phyloP scores from a whole-genome alignment of 2,329 filamentous ascomycete species.

The Stachybotrys elegans region DNA sequence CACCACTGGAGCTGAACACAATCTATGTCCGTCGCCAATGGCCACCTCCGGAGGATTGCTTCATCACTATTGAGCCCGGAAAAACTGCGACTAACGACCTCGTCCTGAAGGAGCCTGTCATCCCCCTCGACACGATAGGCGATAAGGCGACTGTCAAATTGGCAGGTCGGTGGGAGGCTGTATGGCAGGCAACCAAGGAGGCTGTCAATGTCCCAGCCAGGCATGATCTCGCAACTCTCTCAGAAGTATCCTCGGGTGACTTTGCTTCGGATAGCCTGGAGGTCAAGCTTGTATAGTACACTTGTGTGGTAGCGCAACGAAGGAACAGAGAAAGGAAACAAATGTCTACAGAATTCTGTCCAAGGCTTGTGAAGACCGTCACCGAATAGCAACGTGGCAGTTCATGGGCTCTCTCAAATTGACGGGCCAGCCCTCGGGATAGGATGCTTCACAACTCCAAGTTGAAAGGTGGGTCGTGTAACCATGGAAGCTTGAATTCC shows the following conservation, averaged over 20 bases:
- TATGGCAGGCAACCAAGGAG: constrained; percentile 20
- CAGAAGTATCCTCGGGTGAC: constrained; percentile 14
- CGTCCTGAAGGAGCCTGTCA: constrained; percentile 28
- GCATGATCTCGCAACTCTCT: constrained; percentile 11
- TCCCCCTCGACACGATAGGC: constrained; percentile 28
- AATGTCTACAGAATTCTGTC: not conserved
- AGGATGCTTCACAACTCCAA: too few relatives aligned
- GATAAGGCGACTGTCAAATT: constrained; percentile 25
- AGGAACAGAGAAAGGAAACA: not conserved
- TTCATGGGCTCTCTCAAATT: too few relatives aligned
- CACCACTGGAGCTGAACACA: constrained; percentile 29
- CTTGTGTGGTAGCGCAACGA: not conserved
- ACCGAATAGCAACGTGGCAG: too few relatives aligned
- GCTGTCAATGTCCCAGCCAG: constrained; percentile 14
- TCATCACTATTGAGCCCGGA: constrained; percentile 34
- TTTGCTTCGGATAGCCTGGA: constrained; percentile 16
- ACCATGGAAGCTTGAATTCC: too few relatives aligned
- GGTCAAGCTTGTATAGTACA: constrained; percentile 7
- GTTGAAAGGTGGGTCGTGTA: too few relatives aligned
- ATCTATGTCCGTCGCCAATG: constrained; percentile 33
- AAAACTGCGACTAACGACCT: constrained; percentile 27
- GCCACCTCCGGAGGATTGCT: constrained; percentile 32
- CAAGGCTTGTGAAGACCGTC: too few relatives aligned
- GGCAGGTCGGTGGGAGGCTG: constrained; percentile 31
- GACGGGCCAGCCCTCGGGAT: too few relatives aligned